Evolutionary conservation across 331 rosid species (phyloP).

Genomic region (Malus hybrid): DNA sequence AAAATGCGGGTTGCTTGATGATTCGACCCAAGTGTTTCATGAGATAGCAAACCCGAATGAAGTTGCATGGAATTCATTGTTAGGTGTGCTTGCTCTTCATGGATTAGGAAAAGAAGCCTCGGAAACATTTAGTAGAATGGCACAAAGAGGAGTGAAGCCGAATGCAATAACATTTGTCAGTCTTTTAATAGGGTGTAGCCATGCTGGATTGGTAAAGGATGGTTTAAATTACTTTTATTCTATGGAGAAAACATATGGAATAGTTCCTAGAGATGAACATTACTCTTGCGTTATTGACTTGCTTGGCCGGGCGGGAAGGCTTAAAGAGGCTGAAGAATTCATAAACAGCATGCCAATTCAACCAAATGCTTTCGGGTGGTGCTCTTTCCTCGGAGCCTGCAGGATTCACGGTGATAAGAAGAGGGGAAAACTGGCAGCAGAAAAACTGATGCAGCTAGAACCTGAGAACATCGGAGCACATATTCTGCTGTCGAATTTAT

Average conservation of each 20-base stretch:
- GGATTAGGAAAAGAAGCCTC: slow-evolving; percentile 23
- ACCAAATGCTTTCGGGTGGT: slow-evolving; percentile 34
- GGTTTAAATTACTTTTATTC: slow-evolving; percentile 18
- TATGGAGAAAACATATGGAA: slow-evolving; percentile 20
- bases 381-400: slow-evolving; percentile 30
- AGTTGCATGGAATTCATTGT: slow-evolving; percentile 24
- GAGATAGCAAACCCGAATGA: slow-evolving; percentile 8
- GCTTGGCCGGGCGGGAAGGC: slow-evolving; percentile 28
- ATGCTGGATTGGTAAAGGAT: slow-evolving; percentile 26
- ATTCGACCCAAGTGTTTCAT: slow-evolving; percentile 14
- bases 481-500: slow-evolving; percentile 22
- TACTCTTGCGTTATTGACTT: slow-evolving; percentile 27
- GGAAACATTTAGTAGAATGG: slow-evolving; percentile 16
- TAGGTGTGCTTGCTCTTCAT: slow-evolving; percentile 19
- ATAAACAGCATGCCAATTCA: slow-evolving; percentile 24
- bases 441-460: slow-evolving; percentile 21
- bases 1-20: slow-evolving; percentile 22
- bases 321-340: slow-evolving; percentile 22
- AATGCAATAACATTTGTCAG: slow-evolving; percentile 20
- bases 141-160: slow-evolving; percentile 15
- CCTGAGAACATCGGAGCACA: slow-evolving; percentile 29
- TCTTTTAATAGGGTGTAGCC: slow-evolving; percentile 30
- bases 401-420: slow-evolving; percentile 19
- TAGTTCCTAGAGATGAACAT: slow-evolving; percentile 22
- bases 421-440: slow-evolving; percentile 25